Percentiles rank a stretch among this genome's conserved stretches.
Conservation (phyloP, 2,329 filamentous ascomycete species). For the Hymenoscyphus albidus region DNA sequence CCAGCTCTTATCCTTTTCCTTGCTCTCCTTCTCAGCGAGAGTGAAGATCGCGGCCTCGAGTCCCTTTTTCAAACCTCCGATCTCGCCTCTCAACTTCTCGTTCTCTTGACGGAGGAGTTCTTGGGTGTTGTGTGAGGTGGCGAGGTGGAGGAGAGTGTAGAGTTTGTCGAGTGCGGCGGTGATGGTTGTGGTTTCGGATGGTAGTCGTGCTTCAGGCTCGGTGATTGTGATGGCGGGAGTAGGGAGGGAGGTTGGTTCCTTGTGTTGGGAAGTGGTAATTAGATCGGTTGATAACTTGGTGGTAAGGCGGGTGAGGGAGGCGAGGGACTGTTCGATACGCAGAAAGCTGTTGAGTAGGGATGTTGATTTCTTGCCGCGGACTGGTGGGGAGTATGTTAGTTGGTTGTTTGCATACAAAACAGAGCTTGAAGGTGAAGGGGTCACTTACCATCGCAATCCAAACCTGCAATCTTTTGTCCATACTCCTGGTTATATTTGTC, state of each 20-base stretch:
- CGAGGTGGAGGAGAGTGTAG: background rate
- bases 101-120: background rate
- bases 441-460: background rate
- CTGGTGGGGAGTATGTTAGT: background rate
- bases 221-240: background rate
- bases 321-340: background rate
- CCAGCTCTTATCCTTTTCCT: background rate
- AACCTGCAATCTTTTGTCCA: background rate
- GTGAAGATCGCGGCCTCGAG: background rate
- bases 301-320: background rate
- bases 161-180: constrained; percentile 4
- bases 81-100: background rate
- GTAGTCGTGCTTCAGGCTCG: background rate
- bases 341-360: background rate
- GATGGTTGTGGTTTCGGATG: background rate
- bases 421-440: background rate
- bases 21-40: background rate
- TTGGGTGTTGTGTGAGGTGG: background rate
- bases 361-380: background rate
- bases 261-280: background rate
- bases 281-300: background rate
- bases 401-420: background rate
- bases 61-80: background rate
- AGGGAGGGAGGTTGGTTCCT: background rate
- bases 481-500: background rate